Conservation (phyloP, 306 rosid species). For the Hippophae gyantsensis region DNA sequence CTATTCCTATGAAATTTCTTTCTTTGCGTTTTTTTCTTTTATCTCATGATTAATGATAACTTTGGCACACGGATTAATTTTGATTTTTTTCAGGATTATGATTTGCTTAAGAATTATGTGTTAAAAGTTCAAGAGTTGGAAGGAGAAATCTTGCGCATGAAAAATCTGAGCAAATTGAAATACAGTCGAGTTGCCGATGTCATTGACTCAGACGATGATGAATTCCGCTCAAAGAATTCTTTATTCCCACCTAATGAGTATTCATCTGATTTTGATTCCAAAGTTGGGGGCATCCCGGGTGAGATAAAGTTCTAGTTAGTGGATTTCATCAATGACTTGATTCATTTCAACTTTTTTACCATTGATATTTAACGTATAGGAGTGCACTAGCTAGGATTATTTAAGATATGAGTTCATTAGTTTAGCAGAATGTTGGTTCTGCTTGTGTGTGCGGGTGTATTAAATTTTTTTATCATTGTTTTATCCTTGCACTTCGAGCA, state of each 20-base stretch:
- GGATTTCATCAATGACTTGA: neutral
- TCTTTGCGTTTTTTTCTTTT: neutral
- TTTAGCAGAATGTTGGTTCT: no score
- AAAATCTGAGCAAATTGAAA: slow-evolving; percentile 30
- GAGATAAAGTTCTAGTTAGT: slow-evolving; percentile 4
- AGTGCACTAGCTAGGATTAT: no score
- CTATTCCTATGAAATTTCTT: neutral
- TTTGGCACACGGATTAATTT: slow-evolving; percentile 10
- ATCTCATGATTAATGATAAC: slow-evolving; percentile 1
- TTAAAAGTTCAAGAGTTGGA: slow-evolving; percentile 80
- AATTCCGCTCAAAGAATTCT: slow-evolving; percentile 36
- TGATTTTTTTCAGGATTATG: slow-evolving; percentile 51
- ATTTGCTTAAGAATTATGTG: slow-evolving; percentile 55
- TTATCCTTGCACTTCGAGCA: neutral
- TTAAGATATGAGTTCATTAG: no score
- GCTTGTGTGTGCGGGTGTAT: neutral
- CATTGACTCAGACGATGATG: slow-evolving; percentile 52
- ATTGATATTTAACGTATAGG: neutral
- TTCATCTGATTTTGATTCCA: slow-evolving; percentile 54
- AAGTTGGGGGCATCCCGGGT: slow-evolving; percentile 62
- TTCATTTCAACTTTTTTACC: slow-evolving; percentile 5
- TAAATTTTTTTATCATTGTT: neutral
- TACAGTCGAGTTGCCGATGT: slow-evolving; percentile 38
- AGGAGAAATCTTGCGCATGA: slow-evolving; percentile 44
- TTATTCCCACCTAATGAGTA: slow-evolving; percentile 54